Base-by-base conservation (phyloP, 306 rosid genomes). In the Cucurbita maxima region DNA sequence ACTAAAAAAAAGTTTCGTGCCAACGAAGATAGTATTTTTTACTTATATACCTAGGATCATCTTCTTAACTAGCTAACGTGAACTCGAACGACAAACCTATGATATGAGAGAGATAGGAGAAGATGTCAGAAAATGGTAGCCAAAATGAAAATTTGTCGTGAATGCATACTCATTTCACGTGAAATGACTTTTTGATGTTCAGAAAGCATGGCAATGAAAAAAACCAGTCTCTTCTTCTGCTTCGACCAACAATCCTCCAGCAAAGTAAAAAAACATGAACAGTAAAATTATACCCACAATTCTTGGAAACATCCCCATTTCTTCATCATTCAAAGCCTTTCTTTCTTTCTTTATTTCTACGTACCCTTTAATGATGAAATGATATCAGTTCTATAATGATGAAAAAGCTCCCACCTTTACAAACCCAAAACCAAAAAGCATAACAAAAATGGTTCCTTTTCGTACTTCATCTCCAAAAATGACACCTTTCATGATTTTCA, bases 191-290 rank as follows among this genome's bases (percentile, higher is more conserved):
- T 66, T n/a, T 0, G 44, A 19, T 43, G 19, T 25, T 68, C 43
- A 20, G 12, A 44, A 22, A 4, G 54, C 19, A 68, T 68, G 1
- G 43, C 22, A 22, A 47, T 47, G 25, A 25, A 45, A 43, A 44
- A 43, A 44, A 18, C 5, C 19, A 61, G 30, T 22, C 19, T 43
- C 54, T 68, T 47, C 57, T 68, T 68, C 38, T 68, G 57, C 73
- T 68, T 68, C 73, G 44, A 68, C 58, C 73, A 68, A 68, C 71
- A 64, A 64, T 64, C 71, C 71, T 41, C 41, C 4, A 60, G 38
- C 1, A 64, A 64, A 44, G 48, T 62, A 38, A 62, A 38, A 38
- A 62, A 38, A 38, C 10, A 3, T 38, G 25, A 38, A 64, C 71
- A 64, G 53, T 64, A 68, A 64, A 44, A 68, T 22, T 25, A 45